These are phyloP conservation scores for Fusarium concolor DNA, from an alignment of 2,329 filamentous ascomycete genomes.

Conservation along the genomic window DNA sequence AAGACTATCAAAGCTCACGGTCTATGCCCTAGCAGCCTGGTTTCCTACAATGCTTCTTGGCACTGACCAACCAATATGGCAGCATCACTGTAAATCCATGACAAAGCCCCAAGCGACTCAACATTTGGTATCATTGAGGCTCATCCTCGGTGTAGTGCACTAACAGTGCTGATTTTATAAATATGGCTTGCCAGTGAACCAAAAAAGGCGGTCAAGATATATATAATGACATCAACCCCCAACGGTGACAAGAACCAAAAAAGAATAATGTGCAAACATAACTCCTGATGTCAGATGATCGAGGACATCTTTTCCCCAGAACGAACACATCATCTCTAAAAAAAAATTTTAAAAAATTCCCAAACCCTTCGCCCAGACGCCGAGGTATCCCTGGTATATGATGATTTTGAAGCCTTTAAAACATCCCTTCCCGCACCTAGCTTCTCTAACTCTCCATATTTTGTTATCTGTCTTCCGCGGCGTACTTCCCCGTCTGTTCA, in stretches of 20 bases:
- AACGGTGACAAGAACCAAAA: conserved; percentile 12
- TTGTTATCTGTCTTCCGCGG: neutral
- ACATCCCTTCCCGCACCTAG: conserved; percentile 16
- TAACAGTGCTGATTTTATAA: conserved; percentile 1
- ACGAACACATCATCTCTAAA: conserved; percentile 27
- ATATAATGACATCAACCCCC: conserved; percentile 19
- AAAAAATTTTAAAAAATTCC: too few relatives aligned
- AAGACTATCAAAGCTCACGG: conserved; percentile 1
- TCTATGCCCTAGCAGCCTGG: neutral
- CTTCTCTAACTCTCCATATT: neutral
- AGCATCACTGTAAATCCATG: neutral
- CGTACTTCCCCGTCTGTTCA: conserved; percentile 48
- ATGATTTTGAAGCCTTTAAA: conserved; percentile 41
- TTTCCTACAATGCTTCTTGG: neutral
- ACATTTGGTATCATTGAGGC: neutral
- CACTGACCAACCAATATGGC: neutral
- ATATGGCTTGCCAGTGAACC: neutral
- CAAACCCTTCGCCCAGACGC: conserved; percentile 42
- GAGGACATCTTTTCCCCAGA: conserved; percentile 19
- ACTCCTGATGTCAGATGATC: conserved; percentile 35
- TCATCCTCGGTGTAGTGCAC: neutral
- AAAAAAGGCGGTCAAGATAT: conserved; percentile 13
- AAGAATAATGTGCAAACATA: conserved; percentile 25
- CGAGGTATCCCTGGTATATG: conserved; percentile 48
- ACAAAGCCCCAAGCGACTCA: neutral